Conservation (phyloP, 768 basidiomycete species). For the Chlorophyllum brunneum region DNA sequence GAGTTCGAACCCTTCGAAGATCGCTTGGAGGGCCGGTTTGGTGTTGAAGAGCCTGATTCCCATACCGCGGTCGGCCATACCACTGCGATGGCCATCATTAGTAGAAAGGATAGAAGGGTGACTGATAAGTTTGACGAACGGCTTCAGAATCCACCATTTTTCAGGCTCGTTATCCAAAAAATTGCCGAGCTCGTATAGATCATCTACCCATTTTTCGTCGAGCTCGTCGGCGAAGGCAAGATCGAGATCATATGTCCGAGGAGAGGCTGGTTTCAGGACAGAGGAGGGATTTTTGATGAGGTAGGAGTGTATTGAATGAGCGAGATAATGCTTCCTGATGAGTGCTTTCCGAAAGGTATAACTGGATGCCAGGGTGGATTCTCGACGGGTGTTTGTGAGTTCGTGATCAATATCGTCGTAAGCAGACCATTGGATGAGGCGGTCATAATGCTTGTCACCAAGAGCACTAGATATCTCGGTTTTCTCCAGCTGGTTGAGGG, state of each 20-base stretch:
- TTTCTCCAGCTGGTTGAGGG: conserved; percentile 23
- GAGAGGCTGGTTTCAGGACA: conserved; percentile 50
- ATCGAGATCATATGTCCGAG: conserved; percentile 81
- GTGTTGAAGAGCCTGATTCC: conserved; percentile 89
- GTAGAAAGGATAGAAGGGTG: neutral
- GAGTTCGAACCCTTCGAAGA: conserved; percentile 80
- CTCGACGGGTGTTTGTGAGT: conserved; percentile 50
- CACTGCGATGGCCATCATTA: conserved; percentile 31
- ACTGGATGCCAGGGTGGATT: conserved; percentile 64
- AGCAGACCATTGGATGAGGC: conserved; percentile 75
- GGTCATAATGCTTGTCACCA: conserved; percentile 5
- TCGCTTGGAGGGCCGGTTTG: conserved; percentile 62
- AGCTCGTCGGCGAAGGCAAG: conserved; percentile 91
- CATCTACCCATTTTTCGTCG: conserved; percentile 90
- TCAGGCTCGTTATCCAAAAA: conserved; percentile 42
- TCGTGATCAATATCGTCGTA: conserved; percentile 87
- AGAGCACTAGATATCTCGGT: conserved; percentile 13
- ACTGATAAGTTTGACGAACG: conserved; percentile 35
- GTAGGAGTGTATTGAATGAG: conserved; percentile 68
- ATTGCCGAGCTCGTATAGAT: conserved; percentile 81
- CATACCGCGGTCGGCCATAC: conserved; percentile 95
- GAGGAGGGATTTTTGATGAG: conserved; percentile 66
- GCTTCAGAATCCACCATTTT: conserved; percentile 94
- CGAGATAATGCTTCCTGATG: conserved; percentile 92
- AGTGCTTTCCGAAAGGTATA: conserved; percentile 90